Conservation (phyloP, 176 grass and related monocot genomes). For the Themeda triandra region DNA sequence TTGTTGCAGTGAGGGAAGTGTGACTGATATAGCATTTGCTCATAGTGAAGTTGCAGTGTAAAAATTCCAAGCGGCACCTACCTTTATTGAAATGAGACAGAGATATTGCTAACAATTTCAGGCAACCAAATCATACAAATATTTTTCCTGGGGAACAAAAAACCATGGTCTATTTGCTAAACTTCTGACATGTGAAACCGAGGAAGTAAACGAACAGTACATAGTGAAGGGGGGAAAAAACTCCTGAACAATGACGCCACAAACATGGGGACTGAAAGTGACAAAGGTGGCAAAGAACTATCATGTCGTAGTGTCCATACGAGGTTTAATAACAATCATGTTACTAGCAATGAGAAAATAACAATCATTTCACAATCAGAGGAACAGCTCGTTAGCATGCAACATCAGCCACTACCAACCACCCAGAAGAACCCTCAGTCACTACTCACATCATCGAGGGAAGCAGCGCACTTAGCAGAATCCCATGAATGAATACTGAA, state of each 20-base stretch:
- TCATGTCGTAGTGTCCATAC: neutral
- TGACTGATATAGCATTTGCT: neutral
- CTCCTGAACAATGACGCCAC: neutral
- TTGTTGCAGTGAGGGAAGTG: neutral
- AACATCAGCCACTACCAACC: slow-evolving; percentile 17
- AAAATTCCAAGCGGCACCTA: neutral
- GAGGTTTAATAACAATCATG: slow-evolving; percentile 7
- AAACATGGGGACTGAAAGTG: slow-evolving; percentile 19
- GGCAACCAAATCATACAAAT: neutral
- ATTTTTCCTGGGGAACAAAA: neutral
- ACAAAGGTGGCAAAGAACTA: neutral
- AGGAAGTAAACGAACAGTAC: neutral
- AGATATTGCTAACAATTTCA: neutral
- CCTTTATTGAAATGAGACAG: neutral
- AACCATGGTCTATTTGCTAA: neutral
- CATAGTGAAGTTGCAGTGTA: too few relatives aligned
- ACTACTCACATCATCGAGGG: neutral
- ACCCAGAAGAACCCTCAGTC: neutral
- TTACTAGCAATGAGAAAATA: slow-evolving; percentile 14
- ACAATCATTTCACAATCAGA: slow-evolving; percentile 22
- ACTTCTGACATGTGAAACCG: neutral
- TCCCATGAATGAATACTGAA: slow-evolving; percentile 27
- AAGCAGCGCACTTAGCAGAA: slow-evolving; percentile 19
- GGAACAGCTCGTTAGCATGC: slow-evolving; percentile 10
- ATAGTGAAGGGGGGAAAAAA: neutral